Conservation (phyloP, 306 rosid genomes). For the Pyrus bretschneideri region DNA sequence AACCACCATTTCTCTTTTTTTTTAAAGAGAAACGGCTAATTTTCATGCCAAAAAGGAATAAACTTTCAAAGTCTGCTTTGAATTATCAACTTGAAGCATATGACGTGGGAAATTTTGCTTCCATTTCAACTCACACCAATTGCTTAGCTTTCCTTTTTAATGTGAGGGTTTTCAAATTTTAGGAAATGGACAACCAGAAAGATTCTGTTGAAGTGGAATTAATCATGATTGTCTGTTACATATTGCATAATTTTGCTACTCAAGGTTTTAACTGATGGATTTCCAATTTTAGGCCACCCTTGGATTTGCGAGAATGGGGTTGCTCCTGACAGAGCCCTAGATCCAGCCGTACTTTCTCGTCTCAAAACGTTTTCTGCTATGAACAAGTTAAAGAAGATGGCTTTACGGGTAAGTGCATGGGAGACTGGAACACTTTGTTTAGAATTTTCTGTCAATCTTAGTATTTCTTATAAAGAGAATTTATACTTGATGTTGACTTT, state of each 20-base stretch:
- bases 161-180: neutral
- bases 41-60: neutral
- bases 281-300: slow-evolving; percentile 74
- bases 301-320: slow-evolving; percentile 99
- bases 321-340: slow-evolving; percentile 96
- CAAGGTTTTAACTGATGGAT: slow-evolving; percentile 14
- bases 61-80: neutral
- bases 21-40: neutral
- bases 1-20: no score
- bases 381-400: slow-evolving; percentile 99
- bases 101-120: neutral
- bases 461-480: neutral
- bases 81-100: neutral
- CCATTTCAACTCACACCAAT: neutral
- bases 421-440: neutral
- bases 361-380: slow-evolving; percentile 97
- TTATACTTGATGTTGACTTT: slow-evolving; percentile 4
- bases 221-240: slow-evolving; percentile 4
- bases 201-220: slow-evolving; percentile 1
- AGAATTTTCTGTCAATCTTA: neutral
- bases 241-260: neutral
- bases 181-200: neutral
- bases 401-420: slow-evolving; percentile 67
- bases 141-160: neutral
- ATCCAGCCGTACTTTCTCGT: slow-evolving; percentile 98